Percentiles rank a stretch among this genome's conserved stretches.
phyloP scores from a whole-genome alignment of 441 rosid species.

The Geranium incanum region DNA sequence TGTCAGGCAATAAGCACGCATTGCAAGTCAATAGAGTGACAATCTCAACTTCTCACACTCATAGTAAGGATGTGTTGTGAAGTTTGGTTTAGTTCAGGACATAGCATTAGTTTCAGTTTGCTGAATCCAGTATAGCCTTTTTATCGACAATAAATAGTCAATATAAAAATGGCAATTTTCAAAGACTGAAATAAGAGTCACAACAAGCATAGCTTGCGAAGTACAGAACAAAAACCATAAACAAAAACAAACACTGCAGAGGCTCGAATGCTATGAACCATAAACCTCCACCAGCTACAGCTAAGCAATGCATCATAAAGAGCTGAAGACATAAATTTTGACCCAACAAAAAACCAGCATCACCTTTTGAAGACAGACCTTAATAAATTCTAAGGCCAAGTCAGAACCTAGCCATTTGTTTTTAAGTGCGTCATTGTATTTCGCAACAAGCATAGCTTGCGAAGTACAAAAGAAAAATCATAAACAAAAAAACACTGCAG shows the following conservation, averaged over 20 bases:
- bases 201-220: neutral
- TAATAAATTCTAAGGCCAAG: too few species aligned
- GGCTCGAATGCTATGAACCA: neutral
- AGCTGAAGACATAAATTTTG: too few species aligned
- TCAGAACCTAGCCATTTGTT: neutral
- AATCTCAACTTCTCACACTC: neutral
- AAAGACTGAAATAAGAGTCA: neutral
- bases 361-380: too few species aligned
- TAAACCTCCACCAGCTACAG: neutral
- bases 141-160: neutral
- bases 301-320: neutral
- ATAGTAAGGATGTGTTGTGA: neutral
- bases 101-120: slow-evolving; percentile 1
- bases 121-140: neutral
- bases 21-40: neutral
- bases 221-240: neutral
- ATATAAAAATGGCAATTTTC: neutral
- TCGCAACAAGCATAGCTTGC: neutral
- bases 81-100: slow-evolving; percentile 7
- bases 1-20: neutral
- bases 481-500: neutral
- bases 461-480: neutral
- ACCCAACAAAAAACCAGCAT: too few species aligned
- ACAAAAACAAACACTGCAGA: neutral
- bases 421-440: neutral